These are phyloP conservation scores for Podila verticillata DNA, from an alignment of 192 early-diverging fungal genomes.

Conservation along the genomic window DNA sequence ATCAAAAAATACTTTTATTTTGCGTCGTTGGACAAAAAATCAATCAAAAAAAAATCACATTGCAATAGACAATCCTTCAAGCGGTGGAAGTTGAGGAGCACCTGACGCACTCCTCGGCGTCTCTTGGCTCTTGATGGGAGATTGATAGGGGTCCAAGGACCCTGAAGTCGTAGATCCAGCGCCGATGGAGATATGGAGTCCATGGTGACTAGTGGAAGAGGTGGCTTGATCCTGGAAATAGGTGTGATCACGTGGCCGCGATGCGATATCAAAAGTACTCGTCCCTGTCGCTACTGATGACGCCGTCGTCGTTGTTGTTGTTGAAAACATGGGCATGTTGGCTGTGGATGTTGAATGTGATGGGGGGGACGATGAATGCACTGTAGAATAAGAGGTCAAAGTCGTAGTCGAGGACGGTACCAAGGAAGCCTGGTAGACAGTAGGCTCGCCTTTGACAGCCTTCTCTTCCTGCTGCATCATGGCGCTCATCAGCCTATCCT, in stretches of 20 bases:
- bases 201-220: neutral
- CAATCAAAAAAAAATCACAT: neutral
- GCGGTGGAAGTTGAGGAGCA: slow-evolving; percentile 6
- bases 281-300: neutral
- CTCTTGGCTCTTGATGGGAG: neutral
- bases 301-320: slow-evolving; percentile 1
- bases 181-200: slow-evolving; percentile 1
- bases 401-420: neutral
- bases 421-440: neutral
- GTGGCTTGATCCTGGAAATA: neutral
- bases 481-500: slow-evolving; percentile 22
- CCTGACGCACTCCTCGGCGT: slow-evolving; percentile 4
- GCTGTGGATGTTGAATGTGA: slow-evolving; percentile 19
- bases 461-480: slow-evolving; percentile 32
- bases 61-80: slow-evolving; percentile 4
- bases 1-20: neutral
- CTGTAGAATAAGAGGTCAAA: neutral
- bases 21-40: too few relatives aligned
- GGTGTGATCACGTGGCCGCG: neutral
- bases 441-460: slow-evolving; percentile 6
- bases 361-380: neutral
- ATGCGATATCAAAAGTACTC: neutral
- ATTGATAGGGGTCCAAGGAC: neutral
- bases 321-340: neutral
- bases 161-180: neutral